Percentiles rank a stretch among this genome's conserved stretches.
These are phyloP conservation scores for Curvularia hawaiiensis DNA, from an alignment of 2,329 filamentous ascomycete genomes.

Conservation along the genomic window DNA sequence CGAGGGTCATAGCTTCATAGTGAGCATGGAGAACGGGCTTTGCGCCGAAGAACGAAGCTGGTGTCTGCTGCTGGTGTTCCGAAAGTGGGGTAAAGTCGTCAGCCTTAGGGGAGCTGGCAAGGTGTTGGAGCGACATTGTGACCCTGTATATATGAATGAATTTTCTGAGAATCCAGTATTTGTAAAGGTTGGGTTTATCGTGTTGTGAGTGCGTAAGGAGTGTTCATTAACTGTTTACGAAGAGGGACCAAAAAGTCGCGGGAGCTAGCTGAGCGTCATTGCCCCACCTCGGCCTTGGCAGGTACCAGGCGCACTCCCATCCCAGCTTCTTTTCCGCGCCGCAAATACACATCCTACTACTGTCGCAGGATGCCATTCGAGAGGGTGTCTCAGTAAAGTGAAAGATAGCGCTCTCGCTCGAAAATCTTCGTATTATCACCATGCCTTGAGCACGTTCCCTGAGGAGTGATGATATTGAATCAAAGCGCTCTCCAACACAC, in stretches of 20 bases:
- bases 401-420: not conserved
- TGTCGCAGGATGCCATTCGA: not conserved
- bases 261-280: conserved; percentile 24
- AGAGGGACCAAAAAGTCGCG: conserved; percentile 26
- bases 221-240: conserved; percentile 6
- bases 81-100: conserved; percentile 67
- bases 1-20: conserved; percentile 61
- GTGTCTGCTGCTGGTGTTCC: conserved; percentile 75
- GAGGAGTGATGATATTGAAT: conserved; percentile 10
- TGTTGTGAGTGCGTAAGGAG: not conserved
- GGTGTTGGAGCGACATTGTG: conserved; percentile 53
- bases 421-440: not conserved
- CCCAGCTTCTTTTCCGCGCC: not conserved
- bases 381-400: not conserved
- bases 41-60: conserved; percentile 71
- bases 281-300: conserved; percentile 18
- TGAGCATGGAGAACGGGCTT: conserved; percentile 75
- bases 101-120: conserved; percentile 61
- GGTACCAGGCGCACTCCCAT: conserved; percentile 11
- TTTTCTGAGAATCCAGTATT: not conserved
- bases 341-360: not conserved
- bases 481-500: not conserved
- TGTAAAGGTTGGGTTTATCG: not conserved
- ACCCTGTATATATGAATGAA: too few relatives aligned
- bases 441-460: conserved; percentile 28